A percentile compares a stretch with the other conserved stretches of the same genome.
Conservation (phyloP, 768 basidiomycete species). For the Termitomyces sp. region DNA sequence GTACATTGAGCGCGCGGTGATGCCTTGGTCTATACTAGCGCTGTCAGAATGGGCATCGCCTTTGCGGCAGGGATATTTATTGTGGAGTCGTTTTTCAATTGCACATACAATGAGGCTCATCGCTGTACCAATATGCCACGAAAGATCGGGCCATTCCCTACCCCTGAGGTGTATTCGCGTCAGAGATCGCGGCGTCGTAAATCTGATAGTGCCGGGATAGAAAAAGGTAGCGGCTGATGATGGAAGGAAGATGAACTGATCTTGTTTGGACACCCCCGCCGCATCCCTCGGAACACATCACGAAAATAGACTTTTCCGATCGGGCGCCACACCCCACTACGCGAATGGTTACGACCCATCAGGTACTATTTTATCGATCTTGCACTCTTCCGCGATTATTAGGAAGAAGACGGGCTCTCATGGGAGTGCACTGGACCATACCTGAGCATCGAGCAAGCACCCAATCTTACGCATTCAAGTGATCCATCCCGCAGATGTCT, state of each 20-base stretch:
- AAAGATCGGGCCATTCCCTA: conserved; percentile 1
- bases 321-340: neutral
- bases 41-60: conserved; percentile 3
- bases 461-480: too few relatives aligned
- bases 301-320: neutral
- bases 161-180: conserved; percentile 8
- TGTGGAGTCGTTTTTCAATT: too few relatives aligned
- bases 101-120: conserved; percentile 1
- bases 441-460: neutral
- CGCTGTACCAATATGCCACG: neutral
- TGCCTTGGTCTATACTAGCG: neutral
- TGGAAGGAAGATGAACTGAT: neutral
- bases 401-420: neutral
- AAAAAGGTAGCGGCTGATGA: too few relatives aligned
- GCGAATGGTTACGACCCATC: neutral
- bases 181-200: conserved; percentile 9
- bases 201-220: neutral
- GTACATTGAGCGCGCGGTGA: neutral
- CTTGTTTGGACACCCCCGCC: neutral
- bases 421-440: neutral
- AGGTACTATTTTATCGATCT: neutral
- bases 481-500: neutral
- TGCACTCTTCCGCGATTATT: neutral
- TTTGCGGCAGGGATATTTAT: too few relatives aligned
- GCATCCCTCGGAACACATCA: neutral